A percentile compares a stretch with the other conserved stretches of the same genome.
Evolutionary conservation across 495 filamentous ascomycete genomes (phyloP).

Genomic region (Acidiella bohemica): DNA sequence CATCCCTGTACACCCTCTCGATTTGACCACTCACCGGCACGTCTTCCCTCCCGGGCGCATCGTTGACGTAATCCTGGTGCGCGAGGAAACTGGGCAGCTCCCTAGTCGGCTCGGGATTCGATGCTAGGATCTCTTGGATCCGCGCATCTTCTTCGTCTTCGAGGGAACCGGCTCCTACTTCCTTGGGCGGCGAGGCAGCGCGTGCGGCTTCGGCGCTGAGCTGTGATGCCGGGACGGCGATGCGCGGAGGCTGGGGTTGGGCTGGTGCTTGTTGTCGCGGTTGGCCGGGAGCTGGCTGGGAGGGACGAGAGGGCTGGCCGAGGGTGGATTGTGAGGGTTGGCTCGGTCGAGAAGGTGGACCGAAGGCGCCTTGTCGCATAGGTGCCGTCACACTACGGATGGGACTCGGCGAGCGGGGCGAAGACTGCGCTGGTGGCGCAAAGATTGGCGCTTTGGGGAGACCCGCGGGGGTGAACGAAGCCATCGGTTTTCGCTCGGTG

Average conservation of each 20-base stretch:
- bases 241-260: conserved; percentile 1
- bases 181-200: conserved; percentile 19
- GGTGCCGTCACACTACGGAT: conserved; percentile 39
- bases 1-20: conserved; percentile 77
- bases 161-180: conserved; percentile 31
- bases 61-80: conserved; percentile 50
- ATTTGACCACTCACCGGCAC: conserved; percentile 67
- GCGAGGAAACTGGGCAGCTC: conserved; percentile 51
- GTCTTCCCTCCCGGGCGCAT: conserved; percentile 41
- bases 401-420: conserved; percentile 69
- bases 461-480: conserved; percentile 22
- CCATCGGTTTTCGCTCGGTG: conserved; percentile 6
- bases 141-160: conserved; percentile 53
- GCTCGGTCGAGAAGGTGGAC: conserved; percentile 7
- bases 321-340: conserved; percentile 15
- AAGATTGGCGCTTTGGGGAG: conserved; percentile 42
- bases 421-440: conserved; percentile 42
- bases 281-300: background rate
- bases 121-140: conserved; percentile 43
- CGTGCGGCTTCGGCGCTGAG: background rate
- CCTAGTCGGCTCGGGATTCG: conserved; percentile 37
- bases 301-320: background rate
- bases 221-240: conserved; percentile 5
- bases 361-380: conserved; percentile 13
- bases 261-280: background rate